Base-by-base conservation (phyloP, 2,329 filamentous ascomycete species). In the Cylindrodendrum hubeiense region DNA sequence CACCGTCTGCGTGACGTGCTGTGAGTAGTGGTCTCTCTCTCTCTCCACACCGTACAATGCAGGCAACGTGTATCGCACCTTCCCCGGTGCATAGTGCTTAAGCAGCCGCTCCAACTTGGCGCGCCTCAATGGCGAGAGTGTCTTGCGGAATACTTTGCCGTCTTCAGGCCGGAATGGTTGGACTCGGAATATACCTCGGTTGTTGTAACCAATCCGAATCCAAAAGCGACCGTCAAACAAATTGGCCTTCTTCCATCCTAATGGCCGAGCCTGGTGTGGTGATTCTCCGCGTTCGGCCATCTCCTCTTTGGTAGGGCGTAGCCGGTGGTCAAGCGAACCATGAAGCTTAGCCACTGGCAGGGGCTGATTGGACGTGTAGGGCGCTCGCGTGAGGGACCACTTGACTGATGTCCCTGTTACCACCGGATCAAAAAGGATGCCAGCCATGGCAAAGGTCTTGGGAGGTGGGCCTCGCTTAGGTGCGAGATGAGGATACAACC, bases 221-320 rank as follows among this genome's bases (percentile, higher is more conserved):
- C 89, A 91, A 76, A 85, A 91, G 2, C 89, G 86, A 0, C 87
- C 86, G 75, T 91, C 89, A 79, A 84, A 91, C 58, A 86, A 75
- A 50, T 75, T 74, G 13, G 73, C 68, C 21, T 68, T 73, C 49
- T 74, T 78, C 77, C 78, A 81, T 26, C 69, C 71, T 9, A 70
- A 64, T 78, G 81, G 82, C 1, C 55, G 66, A 37, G 66, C 44
- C 17, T 60, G 39, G n/a, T 65, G 53, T 3, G 61, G 55, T 12
- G 57, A 37, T 5, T 67, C 66, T 4, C 17, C 43, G 1, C 61
- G 34, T 8, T 71, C 61, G 17, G 44, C 46, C 5, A 37, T 28
- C 9, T 68, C 53, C 9, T 61, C 56, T 19, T 66, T 66, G 2
- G 57, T 51, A 15, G 60, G 61, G 2, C 68, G 65, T 12, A 69